These are phyloP conservation scores for Solanum hybrid DNA, from an alignment of 305 asterid species.

Conservation along the genomic window DNA sequence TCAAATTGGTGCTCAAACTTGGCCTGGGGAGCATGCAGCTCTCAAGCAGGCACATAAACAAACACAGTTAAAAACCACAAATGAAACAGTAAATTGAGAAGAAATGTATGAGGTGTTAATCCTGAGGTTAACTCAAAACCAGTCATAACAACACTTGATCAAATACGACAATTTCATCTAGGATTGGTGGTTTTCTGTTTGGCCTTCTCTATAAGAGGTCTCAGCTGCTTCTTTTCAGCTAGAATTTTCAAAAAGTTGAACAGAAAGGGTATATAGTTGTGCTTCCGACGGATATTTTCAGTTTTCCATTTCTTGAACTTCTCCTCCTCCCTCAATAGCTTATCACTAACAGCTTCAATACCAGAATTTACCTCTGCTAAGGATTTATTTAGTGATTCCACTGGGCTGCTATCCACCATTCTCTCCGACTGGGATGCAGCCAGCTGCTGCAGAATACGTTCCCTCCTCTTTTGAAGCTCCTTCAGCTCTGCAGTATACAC, in stretches of 20 bases:
- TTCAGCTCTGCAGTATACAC: slow-evolving; percentile 75
- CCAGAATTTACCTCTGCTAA: slow-evolving; percentile 65
- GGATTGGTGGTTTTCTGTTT: slow-evolving; percentile 66
- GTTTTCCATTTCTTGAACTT: slow-evolving; percentile 96
- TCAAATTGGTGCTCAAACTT: neutral
- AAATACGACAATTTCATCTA: slow-evolving; percentile 20
- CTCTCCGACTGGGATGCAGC: slow-evolving; percentile 65
- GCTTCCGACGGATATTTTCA: slow-evolving; percentile 78
- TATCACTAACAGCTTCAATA: slow-evolving; percentile 79
- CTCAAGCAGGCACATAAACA: neutral
- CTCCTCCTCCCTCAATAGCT: slow-evolving; percentile 91
- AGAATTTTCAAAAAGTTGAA: slow-evolving; percentile 94
- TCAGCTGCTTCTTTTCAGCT: slow-evolving; percentile 97
- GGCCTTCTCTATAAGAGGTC: slow-evolving; percentile 97
- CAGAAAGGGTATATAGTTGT: slow-evolving; percentile 83
- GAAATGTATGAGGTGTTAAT: neutral
- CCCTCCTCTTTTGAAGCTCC: slow-evolving; percentile 88
- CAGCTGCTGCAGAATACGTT: slow-evolving; percentile 62
- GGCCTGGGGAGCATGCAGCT: neutral
- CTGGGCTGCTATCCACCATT: slow-evolving; percentile 46
- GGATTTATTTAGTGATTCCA: slow-evolving; percentile 50
- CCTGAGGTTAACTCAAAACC: neutral
- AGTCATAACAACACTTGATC: neutral
- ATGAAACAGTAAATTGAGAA: neutral
- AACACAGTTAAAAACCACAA: neutral